Evolutionary conservation across 768 basidiomycete genomes (phyloP), one percentile per base, ranked within the genome.

Genomic region (Russula ochroleuca): DNA sequence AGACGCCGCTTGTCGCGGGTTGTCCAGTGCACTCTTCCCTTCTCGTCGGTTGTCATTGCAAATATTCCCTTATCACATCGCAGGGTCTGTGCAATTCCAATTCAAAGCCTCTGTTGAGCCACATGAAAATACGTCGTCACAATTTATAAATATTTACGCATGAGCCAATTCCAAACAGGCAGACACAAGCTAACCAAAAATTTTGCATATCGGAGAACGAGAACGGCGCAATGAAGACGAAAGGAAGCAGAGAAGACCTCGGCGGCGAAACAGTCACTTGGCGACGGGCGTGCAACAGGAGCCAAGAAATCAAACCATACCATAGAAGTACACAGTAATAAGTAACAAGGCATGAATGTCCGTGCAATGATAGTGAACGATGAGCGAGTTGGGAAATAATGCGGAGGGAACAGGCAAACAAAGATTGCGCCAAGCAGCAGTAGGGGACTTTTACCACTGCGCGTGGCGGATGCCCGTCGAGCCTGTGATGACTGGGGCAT

Each of bases 391-490:
- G 25, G 31, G 50, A 63, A 43, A 47, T 54, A 57, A 56, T 62
- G 60, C 23, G 21, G 9, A 52, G 19, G 25, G 35, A 31, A 55
- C 19, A 31, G 28, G 25, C 43, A 50, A 25, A 43, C 14, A 47
- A 53, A 38, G 52, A 45, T 55, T 59, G 38, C 50, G 55, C 21
- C 31, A 48, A 56, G 45, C 25, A 55, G 53, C 28, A 17, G 15
- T 5, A 19, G 2, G 37, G 1, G 5, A 25, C 38, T 65, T 50
- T 66, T 35, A 66, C 65, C 65, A 66, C 31, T 15, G 41, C 19
- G 65, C 62, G n/a, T 66, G 65, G 45, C 65, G 62, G 25, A 66
- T 66, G 43, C 65, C 65, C 19, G 65, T 59, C 37, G 65, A 57
- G 23, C 65, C 65, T 25, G 65, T 66, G 48, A 66, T 66, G 47